Evolutionary conservation across 306 rosid species (phyloP), one percentile per base, ranked within the genome.

Genomic region (Calophaca sinica): DNA sequence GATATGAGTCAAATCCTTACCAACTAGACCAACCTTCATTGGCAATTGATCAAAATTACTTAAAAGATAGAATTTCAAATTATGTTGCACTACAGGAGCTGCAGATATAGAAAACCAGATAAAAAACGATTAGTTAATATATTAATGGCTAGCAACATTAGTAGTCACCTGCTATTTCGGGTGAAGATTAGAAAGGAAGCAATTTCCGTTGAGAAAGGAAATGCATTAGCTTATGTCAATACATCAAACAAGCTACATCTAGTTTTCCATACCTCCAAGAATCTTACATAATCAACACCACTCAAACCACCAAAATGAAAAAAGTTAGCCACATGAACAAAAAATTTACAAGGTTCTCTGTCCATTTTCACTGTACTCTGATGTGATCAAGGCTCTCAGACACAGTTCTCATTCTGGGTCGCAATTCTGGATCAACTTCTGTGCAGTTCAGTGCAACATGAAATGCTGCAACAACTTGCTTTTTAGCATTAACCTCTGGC

Each of bases 371-470:
- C 28, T 76, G 88, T 50, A 61, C 11, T 70, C 63, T 88, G 70
- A 92, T 82, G 38, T 85, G 80, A 77, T 88, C 96, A 53, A 89
- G 90, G 85, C 84, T 88, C 81, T 88, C 93, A 0, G 87, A 89
- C 13, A 89, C 89, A 0, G 83, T 85, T 81, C 84, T 81, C 93
- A 88, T 92, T 82, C 89, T 81, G 2, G 96, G 96, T n/a, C 96
- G 90, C 68, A 89, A 38, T 76, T 92, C 93, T 0, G 91, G 88
- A 70, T 92, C 96, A 2, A 60, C 53, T 77, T 89, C 97, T 4
- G 96, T 92, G 84, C 93, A 89, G 67, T 83, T 90, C 2, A 92
- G 84, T 20, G 96, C 96, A 73, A 90, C 69, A 51, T 92, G 93
- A 71, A 92, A 87, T 4, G 83, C 82, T 39, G 87, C 84, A 73